Percentiles rank a stretch among this genome's conserved stretches.
Evolutionary conservation across 305 asterid species (phyloP).

Genomic region (Fraxinus velutina): DNA sequence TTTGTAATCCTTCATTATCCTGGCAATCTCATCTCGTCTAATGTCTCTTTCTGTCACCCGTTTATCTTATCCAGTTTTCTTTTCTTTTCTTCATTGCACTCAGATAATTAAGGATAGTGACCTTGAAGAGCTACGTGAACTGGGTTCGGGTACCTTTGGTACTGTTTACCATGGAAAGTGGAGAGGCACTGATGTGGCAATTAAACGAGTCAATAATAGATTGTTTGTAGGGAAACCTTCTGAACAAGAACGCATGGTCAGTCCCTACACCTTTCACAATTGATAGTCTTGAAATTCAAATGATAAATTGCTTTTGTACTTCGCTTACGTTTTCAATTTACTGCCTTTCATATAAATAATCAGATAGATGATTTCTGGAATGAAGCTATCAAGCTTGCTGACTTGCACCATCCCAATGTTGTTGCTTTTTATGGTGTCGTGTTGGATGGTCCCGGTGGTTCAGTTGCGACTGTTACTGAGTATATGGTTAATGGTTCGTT

Average conservation of each 20-base stretch:
- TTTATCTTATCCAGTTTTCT: neutral
- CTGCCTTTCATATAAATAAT: constrained; percentile 18
- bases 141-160: constrained; percentile 98
- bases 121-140: constrained; percentile 88
- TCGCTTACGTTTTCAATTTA: constrained; percentile 2
- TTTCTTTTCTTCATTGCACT: constrained; percentile 4
- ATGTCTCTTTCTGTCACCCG: neutral
- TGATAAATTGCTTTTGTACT: neutral
- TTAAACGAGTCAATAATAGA: constrained; percentile 80
- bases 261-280: constrained; percentile 27
- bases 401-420: constrained; percentile 96
- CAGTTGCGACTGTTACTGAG: constrained; percentile 94
- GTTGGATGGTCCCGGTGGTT: constrained; percentile 89
- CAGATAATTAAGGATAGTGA: constrained; percentile 79
- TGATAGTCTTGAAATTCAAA: constrained; percentile 6
- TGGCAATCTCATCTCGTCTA: neutral
- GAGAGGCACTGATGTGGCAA: constrained; percentile 98
- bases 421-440: constrained; percentile 98
- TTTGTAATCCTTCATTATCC: constrained; percentile 11
- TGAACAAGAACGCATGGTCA: constrained; percentile 91
- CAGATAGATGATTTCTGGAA: constrained; percentile 97
- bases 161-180: constrained; percentile 99
- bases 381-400: constrained; percentile 91
- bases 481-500: constrained; percentile 96
- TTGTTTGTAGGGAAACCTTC: constrained; percentile 86